A percentile compares a stretch with the other conserved stretches of the same genome.
Conservation (phyloP, 1,284 basidiomycete species). For the Macrocystidia cucumis region DNA sequence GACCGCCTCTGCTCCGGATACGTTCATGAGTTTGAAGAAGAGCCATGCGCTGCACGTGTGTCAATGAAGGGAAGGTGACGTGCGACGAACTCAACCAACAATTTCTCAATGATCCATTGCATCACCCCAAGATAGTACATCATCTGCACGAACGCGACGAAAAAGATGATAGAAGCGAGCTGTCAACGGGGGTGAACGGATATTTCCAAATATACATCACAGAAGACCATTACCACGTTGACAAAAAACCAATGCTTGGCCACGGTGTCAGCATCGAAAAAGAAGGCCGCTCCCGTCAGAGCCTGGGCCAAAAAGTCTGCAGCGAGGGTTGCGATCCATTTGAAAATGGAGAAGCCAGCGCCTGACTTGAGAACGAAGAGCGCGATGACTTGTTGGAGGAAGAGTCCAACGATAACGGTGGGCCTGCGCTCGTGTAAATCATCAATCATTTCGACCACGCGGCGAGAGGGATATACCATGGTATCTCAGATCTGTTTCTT, state of each 20-base stretch:
- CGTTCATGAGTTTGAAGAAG: constrained; percentile 85
- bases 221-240: constrained; percentile 43
- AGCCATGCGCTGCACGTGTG: constrained; percentile 65
- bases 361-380: constrained; percentile 79
- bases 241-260: constrained; percentile 75
- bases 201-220: not conserved
- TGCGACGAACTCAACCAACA: constrained; percentile 34
- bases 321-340: constrained; percentile 72
- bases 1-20: constrained; percentile 87
- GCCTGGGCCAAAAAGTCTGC: constrained; percentile 64
- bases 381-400: constrained; percentile 77
- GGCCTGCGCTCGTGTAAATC: constrained; percentile 36
- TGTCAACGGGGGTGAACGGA: constrained; percentile 15
- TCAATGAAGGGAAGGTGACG: constrained; percentile 5
- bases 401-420: constrained; percentile 79
- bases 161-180: constrained; percentile 77
- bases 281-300: constrained; percentile 64
- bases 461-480: constrained; percentile 41
- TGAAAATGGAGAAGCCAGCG: constrained; percentile 77
- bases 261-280: constrained; percentile 62
- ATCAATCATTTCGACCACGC: not conserved
- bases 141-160: constrained; percentile 85
- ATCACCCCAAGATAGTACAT: constrained; percentile 82
- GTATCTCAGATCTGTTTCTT: constrained; percentile 49
- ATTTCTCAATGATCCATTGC: constrained; percentile 83